Percentiles rank a stretch among this genome's conserved stretches.
Evolutionary conservation across 331 rosid genomes (phyloP).

Genomic region (Arachis monticola): DNA sequence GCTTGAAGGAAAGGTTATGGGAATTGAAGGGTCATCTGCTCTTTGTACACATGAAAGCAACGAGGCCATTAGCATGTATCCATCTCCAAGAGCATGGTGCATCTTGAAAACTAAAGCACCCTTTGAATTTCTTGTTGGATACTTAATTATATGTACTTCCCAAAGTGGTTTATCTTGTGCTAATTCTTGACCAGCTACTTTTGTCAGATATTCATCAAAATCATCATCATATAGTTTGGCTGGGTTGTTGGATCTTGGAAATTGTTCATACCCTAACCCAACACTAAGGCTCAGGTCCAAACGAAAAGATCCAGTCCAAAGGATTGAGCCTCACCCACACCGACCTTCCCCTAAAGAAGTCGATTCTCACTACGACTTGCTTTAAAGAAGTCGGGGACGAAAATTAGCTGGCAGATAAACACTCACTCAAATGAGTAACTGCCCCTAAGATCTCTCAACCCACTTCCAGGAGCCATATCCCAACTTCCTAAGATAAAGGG

Average conservation of each 20-base stretch:
- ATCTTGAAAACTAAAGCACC: conserved; percentile 34
- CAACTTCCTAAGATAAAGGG: no score
- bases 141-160: conserved; percentile 47
- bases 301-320: no score
- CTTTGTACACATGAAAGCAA: conserved; percentile 34
- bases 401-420: no score
- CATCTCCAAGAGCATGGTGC: conserved; percentile 57
- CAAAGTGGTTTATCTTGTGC: conserved; percentile 45
- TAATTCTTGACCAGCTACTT: conserved; percentile 7
- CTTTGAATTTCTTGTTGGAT: conserved; percentile 39
- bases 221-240: conserved; percentile 13
- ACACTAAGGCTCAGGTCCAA: no score
- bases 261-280: no score
- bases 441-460: no score
- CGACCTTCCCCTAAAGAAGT: no score
- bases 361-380: no score
- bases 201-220: conserved; percentile 39
- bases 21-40: conserved; percentile 45
- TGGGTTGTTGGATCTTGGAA: conserved; percentile 1
- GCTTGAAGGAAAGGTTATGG: conserved; percentile 37
- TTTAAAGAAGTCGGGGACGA: no score
- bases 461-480: no score
- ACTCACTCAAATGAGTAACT: no score
- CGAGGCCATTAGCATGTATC: conserved; percentile 44
- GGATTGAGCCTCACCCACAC: no score